phyloP scores from a whole-genome alignment of 768 basidiomycete species.

The Lyophyllum shimeji region DNA sequence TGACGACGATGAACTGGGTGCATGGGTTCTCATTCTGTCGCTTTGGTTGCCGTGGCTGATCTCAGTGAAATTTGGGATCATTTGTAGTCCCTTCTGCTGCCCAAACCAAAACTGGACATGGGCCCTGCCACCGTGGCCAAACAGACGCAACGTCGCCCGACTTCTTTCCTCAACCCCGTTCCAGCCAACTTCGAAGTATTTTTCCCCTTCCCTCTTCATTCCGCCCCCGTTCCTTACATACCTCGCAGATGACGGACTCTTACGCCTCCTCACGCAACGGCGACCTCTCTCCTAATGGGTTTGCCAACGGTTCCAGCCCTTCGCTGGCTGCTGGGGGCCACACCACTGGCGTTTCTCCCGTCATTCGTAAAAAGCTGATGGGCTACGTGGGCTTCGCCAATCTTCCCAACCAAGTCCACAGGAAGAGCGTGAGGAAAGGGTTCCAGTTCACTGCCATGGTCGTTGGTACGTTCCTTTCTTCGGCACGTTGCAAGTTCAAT shows the following conservation, averaged over 20 bases:
- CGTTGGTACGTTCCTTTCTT: slow-evolving; percentile 60
- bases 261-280: slow-evolving; percentile 69
- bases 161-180: slow-evolving; percentile 54
- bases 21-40: slow-evolving; percentile 10
- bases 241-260: slow-evolving; percentile 69
- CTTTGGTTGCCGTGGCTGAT: slow-evolving; percentile 6
- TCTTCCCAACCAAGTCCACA: slow-evolving; percentile 98
- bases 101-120: slow-evolving; percentile 48
- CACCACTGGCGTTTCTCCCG: slow-evolving; percentile 39
- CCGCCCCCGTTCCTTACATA: slow-evolving; percentile 27
- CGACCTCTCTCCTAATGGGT: slow-evolving; percentile 59
- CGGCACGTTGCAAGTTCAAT: slow-evolving; percentile 20
- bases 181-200: slow-evolving; percentile 53
- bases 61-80: not conserved
- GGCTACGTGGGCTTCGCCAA: slow-evolving; percentile 97
- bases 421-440: slow-evolving; percentile 96
- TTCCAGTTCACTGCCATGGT: slow-evolving; percentile 99
- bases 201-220: slow-evolving; percentile 31
- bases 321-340: slow-evolving; percentile 46
- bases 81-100: slow-evolving; percentile 42
- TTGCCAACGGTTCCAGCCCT: slow-evolving; percentile 62
- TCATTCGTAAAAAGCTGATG: slow-evolving; percentile 89
- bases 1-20: slow-evolving; percentile 30
- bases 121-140: slow-evolving; percentile 41
- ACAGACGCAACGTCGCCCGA: slow-evolving; percentile 47